These are phyloP conservation scores for Candida sojae DNA, from an alignment of 1,139 yeast genomes.

Conservation along the genomic window DNA sequence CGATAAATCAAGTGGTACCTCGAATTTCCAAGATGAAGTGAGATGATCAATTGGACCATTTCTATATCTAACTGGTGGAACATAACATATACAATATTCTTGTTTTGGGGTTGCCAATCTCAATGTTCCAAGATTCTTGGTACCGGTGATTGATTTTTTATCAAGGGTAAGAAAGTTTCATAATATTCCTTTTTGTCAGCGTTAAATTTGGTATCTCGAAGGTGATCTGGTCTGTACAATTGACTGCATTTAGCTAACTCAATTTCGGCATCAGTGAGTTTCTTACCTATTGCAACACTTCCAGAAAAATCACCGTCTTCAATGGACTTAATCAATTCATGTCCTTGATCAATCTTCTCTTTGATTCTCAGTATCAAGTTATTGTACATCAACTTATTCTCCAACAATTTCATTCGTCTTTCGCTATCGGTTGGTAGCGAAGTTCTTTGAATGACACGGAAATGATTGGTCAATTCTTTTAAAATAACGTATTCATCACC, in stretches of 20 bases:
- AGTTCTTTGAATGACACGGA: constrained; percentile 33
- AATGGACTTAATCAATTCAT: constrained; percentile 20
- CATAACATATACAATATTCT: constrained; percentile 29
- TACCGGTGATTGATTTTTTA: constrained; percentile 17
- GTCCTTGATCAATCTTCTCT: constrained; percentile 28
- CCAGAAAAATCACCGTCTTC: constrained; percentile 15
- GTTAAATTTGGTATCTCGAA: constrained; percentile 14
- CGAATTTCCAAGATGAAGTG: constrained; percentile 26
- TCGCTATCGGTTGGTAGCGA: constrained; percentile 13
- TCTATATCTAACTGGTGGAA: constrained; percentile 32
- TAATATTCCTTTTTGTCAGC: constrained; percentile 14
- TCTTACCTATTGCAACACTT: constrained; percentile 17
- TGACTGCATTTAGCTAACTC: constrained; percentile 23
- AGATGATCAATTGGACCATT: constrained; percentile 10
- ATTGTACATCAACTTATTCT: constrained; percentile 24
- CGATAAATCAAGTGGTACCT: constrained; percentile 30
- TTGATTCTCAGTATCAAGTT: constrained; percentile 29
- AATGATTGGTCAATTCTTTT: constrained; percentile 28
- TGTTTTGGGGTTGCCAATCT: constrained; percentile 28
- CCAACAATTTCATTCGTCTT: constrained; percentile 18
- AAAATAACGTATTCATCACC: constrained; percentile 48
- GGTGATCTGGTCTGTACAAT: constrained; percentile 16
- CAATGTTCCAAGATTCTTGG: constrained; percentile 20
- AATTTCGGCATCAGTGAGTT: constrained; percentile 19
- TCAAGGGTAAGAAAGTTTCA: constrained; percentile 16